These are phyloP conservation scores for Leccinum angustisporum DNA, from an alignment of 1,284 basidiomycete genomes.

Conservation along the genomic window DNA sequence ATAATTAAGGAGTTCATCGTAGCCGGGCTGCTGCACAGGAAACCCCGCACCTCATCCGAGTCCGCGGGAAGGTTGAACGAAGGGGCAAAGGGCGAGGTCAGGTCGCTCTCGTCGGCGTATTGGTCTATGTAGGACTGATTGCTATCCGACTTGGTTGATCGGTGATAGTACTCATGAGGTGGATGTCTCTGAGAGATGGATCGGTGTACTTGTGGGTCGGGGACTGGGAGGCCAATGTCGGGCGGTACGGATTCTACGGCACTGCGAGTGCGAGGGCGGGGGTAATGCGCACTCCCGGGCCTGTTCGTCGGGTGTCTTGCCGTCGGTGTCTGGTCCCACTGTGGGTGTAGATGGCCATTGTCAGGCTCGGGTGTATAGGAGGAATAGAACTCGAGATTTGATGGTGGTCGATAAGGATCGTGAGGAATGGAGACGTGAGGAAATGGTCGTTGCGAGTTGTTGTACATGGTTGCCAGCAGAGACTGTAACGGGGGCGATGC, in stretches of 20 bases:
- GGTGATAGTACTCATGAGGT: conserved; percentile 42
- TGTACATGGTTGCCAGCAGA: conserved; percentile 18
- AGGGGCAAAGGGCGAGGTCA: conserved; percentile 27
- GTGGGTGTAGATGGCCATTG: conserved; percentile 12
- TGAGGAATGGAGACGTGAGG: conserved; percentile 44
- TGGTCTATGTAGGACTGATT: conserved; percentile 17
- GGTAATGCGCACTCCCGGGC: conserved; percentile 7
- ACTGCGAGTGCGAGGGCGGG: conserved; percentile 40
- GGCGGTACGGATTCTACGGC: conserved; percentile 35
- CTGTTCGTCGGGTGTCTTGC: conserved; percentile 15
- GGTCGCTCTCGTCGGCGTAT: conserved; percentile 9
- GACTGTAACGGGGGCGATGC: background rate
- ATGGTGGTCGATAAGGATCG: conserved; percentile 34
- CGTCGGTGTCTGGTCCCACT: conserved; percentile 33
- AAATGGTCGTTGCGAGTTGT: conserved; percentile 32
- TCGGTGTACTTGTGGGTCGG: conserved; percentile 54
- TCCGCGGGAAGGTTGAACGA: conserved; percentile 19
- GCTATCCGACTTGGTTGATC: conserved; percentile 39
- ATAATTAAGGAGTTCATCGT: conserved; percentile 1
- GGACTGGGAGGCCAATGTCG: conserved; percentile 38
- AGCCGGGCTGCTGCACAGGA: background rate
- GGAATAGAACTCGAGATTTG: conserved; percentile 25
- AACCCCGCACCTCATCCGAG: conserved; percentile 31
- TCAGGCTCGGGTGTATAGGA: conserved; percentile 25
- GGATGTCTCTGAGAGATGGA: conserved; percentile 45